Percentiles rank a stretch among this genome's conserved stretches.
These are phyloP conservation scores for Colletotrichum karsti DNA, from an alignment of 2,329 filamentous ascomycete genomes.

Conservation along the genomic window DNA sequence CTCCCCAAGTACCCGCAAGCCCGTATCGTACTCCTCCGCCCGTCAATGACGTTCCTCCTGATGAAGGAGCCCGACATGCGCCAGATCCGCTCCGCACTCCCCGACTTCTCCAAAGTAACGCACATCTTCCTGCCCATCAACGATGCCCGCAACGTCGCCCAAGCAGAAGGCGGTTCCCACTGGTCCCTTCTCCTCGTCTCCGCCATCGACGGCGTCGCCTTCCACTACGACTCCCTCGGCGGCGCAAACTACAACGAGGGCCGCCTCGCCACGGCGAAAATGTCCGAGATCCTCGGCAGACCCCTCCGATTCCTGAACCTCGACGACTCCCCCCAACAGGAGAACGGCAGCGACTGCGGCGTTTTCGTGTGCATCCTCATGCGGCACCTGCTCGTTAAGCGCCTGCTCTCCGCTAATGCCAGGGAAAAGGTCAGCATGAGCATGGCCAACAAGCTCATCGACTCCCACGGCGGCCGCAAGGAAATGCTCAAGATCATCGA, in stretches of 20 bases:
- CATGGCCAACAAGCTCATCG: slow-evolving; percentile 84
- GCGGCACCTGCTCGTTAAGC: slow-evolving; percentile 89
- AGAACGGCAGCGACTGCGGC: slow-evolving; percentile 92
- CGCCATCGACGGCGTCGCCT: slow-evolving; percentile 87
- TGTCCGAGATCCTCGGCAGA: slow-evolving; percentile 73
- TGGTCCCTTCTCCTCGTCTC: slow-evolving; percentile 95
- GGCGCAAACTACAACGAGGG: slow-evolving; percentile 81
- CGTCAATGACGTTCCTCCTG: slow-evolving; percentile 91
- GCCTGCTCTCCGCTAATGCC: slow-evolving; percentile 80
- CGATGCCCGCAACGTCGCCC: slow-evolving; percentile 78
- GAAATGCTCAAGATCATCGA: slow-evolving; percentile 94
- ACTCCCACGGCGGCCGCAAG: slow-evolving; percentile 82
- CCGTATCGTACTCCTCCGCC: slow-evolving; percentile 88
- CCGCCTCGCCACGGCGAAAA: slow-evolving; percentile 71
- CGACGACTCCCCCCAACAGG: slow-evolving; percentile 87
- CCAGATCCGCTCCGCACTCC: slow-evolving; percentile 73
- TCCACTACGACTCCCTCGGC: slow-evolving; percentile 93
- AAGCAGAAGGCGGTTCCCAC: slow-evolving; percentile 90
- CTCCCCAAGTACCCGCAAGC: slow-evolving; percentile 82
- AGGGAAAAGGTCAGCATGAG: slow-evolving; percentile 94
- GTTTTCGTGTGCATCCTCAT: slow-evolving; percentile 96
- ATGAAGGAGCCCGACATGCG: slow-evolving; percentile 74
- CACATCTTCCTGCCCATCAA: slow-evolving; percentile 98
- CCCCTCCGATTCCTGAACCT: slow-evolving; percentile 81
- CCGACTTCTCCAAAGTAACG: slow-evolving; percentile 81